Conservation (phyloP, 164 flowering plant genomes). For the Piper longum region DNA sequence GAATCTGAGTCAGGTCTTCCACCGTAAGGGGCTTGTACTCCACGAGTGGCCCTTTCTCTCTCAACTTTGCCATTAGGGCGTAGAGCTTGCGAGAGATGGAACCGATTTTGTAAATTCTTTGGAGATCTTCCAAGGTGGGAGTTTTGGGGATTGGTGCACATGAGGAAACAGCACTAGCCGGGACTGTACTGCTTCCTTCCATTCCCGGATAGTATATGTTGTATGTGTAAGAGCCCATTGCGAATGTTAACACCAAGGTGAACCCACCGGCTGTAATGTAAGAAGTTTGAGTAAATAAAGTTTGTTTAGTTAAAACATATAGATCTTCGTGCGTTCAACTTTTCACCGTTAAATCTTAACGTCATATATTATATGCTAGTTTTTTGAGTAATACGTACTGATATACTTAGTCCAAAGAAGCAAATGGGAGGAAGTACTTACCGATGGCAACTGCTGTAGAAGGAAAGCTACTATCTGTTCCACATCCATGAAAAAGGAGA, state of each 20-base stretch:
- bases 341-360: too few species aligned
- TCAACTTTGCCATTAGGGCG: too few species aligned
- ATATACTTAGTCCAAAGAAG: too few species aligned
- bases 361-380: too few species aligned
- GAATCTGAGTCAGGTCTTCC: slow-evolving; percentile 9
- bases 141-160: background rate
- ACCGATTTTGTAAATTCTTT: background rate
- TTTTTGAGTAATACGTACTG: too few species aligned
- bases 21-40: slow-evolving; percentile 12
- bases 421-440: background rate
- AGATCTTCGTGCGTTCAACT: too few species aligned
- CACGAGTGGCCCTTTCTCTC: background rate
- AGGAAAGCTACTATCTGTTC: background rate
- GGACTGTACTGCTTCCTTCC: background rate
- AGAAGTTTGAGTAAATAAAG: too few species aligned
- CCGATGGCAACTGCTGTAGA: background rate
- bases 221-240: background rate
- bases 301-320: too few species aligned
- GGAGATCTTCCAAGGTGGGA: background rate
- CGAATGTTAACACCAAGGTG: too few species aligned
- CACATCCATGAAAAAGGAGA: background rate
- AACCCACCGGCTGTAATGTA: too few species aligned
- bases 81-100: background rate
- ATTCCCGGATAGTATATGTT: background rate
- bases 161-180: too few species aligned